Evolutionary conservation across 768 basidiomycete species (phyloP), one percentile per base, ranked within the genome.

Genomic region (Rubroboletus satanas): DNA sequence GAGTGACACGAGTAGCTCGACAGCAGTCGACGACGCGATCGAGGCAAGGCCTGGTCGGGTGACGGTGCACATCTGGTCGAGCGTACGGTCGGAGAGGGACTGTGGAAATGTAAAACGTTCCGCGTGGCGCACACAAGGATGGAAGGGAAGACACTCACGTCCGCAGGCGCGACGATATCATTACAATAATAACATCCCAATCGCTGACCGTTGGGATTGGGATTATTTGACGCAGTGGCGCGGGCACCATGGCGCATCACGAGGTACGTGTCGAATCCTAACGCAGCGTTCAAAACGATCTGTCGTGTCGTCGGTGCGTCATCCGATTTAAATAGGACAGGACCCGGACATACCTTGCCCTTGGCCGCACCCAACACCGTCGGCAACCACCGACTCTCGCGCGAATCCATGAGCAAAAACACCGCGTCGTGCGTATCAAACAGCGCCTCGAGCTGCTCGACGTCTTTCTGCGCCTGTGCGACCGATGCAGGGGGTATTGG

Each of bases 61-160:
- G 31, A 99, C 97, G 1, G 97, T 98, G 68, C 97, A 99, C 96
- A 98, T 98, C 69, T 98, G 96, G 69, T 98, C 97, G 14, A 98
- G 81, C 4, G 95, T 96, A 39, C 94, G 81, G 68, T 98, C 96
- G 0, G 90, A 88, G 41, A 89, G 71, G 3, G 83, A 83, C 85
- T 80, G 56, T 21, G 6, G 1, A 18, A 15, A 14, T 2, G 44
- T 44, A 38, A 31, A 18, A 5, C 12, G 26, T 18, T 18, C 47
- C 14, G 21, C 1, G 15, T 38, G 12, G 9, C 2, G 4, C 17
- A 21, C 4, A 21, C 15, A 12, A 12, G 3, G 7, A 31, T 18
- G 15, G 11, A 10, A n/a, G 10, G 4, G 37, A 36, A 2, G 41
- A 28, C 11, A 71, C 79, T 66, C 75, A 96, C 95, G 69, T 99